Conservation (phyloP, 2,329 filamentous ascomycete genomes). For the Ciborinia camelliae region DNA sequence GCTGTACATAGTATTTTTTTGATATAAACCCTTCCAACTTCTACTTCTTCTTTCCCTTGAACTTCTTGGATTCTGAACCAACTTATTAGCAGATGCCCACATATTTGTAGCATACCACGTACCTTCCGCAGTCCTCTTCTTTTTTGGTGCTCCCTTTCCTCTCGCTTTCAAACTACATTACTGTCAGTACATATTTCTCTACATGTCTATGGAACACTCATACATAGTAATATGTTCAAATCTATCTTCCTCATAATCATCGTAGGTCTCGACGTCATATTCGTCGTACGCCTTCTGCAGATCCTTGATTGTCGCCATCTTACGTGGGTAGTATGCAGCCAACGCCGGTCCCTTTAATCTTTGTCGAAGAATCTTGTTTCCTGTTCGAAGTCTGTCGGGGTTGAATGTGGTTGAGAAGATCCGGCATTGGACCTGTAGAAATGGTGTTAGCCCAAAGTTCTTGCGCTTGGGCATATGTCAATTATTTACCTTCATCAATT, state of each 20-base stretch:
- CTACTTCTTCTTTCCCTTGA: constrained; percentile 47
- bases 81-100: background rate
- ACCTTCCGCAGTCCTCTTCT: constrained; percentile 64
- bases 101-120: constrained; percentile 24
- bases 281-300: constrained; percentile 56
- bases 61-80: constrained; percentile 43
- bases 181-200: constrained; percentile 47
- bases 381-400: constrained; percentile 74
- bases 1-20: constrained; percentile 26
- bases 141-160: constrained; percentile 87
- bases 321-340: constrained; percentile 84
- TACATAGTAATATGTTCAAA: constrained; percentile 39
- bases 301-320: constrained; percentile 59
- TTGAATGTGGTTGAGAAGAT: constrained; percentile 93
- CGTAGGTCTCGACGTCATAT: constrained; percentile 48
- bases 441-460: background rate
- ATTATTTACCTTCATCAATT: constrained; percentile 70
- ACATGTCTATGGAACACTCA: constrained; percentile 48
- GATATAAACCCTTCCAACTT: constrained; percentile 23
- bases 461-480: background rate
- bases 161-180: constrained; percentile 64
- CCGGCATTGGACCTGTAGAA: constrained; percentile 75
- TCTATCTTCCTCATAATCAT: constrained; percentile 77
- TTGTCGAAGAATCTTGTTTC: constrained; percentile 89
- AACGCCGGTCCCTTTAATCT: constrained; percentile 79